phyloP scores from a whole-genome alignment of 2,329 filamentous ascomycete genomes.

The Epichloe sibirici region DNA sequence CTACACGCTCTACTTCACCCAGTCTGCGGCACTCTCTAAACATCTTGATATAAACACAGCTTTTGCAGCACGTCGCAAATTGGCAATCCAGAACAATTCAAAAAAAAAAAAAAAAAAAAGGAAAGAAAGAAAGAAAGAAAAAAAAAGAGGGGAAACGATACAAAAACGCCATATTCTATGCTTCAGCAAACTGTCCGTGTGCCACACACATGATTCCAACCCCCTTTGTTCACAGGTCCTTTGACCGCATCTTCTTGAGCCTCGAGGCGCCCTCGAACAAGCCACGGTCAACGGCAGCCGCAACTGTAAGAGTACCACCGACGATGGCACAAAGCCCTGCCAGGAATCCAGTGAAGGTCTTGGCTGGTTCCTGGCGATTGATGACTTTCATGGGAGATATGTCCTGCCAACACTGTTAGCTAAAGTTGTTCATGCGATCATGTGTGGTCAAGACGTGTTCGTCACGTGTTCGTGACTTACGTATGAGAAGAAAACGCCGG shows the following conservation, averaged over 20 bases:
- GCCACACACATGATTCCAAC: not conserved
- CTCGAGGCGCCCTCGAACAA: constrained; percentile 78
- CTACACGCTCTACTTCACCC: not conserved
- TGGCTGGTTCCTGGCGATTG: constrained; percentile 82
- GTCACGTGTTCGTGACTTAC: constrained; percentile 38
- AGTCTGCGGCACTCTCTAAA: not conserved
- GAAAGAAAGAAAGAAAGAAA: not conserved
- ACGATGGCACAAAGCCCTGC: constrained; percentile 91
- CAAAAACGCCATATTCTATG: constrained; percentile 4
- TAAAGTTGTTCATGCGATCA: no score
- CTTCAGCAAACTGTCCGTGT: not conserved
- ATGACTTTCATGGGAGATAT: constrained; percentile 99
- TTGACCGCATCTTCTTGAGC: constrained; percentile 73
- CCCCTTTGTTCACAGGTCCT: constrained; percentile 35
- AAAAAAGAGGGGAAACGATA: not conserved
- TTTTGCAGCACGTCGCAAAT: not conserved
- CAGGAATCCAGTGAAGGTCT: constrained; percentile 84
- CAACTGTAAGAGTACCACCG: constrained; percentile 89
- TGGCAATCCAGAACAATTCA: not conserved
- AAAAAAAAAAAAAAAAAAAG: not conserved
- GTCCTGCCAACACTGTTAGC: constrained; percentile 42
- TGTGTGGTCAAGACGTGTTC: not conserved
- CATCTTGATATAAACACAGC: not conserved
- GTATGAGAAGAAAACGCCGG: constrained; percentile 97
- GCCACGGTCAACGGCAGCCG: constrained; percentile 81